phyloP scores from a whole-genome alignment of 257 asterid genomes.

The Solanum lignicaule region DNA sequence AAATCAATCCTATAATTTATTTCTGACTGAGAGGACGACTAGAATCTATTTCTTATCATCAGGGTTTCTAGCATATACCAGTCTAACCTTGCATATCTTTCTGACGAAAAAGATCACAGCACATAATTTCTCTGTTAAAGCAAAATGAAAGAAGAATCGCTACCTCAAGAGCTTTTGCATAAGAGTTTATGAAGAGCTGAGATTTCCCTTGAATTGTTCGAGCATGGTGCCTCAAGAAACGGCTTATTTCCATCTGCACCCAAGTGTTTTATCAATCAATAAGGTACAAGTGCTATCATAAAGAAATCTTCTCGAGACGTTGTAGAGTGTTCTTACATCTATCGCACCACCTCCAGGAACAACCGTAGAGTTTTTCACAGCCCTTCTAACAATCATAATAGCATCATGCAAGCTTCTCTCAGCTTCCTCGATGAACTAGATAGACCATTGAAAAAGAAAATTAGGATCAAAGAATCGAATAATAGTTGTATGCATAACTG shows the following conservation, averaged over 20 bases:
- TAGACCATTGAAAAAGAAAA: conserved; percentile 9
- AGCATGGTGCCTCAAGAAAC: conserved; percentile 82
- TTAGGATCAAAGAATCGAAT: conserved; percentile 1
- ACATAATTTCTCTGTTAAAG: background rate
- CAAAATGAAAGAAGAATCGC: background rate
- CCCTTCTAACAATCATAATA: conserved; percentile 77
- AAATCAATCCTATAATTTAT: background rate
- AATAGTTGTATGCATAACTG: background rate
- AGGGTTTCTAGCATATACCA: background rate
- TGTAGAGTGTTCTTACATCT: conserved; percentile 42
- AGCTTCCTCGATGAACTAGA: conserved; percentile 62
- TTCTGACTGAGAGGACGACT: background rate
- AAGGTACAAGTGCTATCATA: background rate
- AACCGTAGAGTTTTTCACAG: conserved; percentile 75
- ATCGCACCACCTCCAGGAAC: conserved; percentile 97
- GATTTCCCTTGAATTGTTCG: conserved; percentile 80
- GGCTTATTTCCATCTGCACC: conserved; percentile 78
- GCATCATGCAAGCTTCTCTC: conserved; percentile 72
- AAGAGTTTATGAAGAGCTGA: conserved; percentile 77
- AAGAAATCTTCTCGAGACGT: background rate
- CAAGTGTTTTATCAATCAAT: background rate
- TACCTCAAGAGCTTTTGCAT: conserved; percentile 92
- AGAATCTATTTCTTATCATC: background rate
- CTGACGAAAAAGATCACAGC: background rate
- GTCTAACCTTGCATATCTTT: background rate